Evolutionary conservation across 108 stramenopile genomes (phyloP).

Genomic region (Cyclotella choctawhatcheeana): DNA sequence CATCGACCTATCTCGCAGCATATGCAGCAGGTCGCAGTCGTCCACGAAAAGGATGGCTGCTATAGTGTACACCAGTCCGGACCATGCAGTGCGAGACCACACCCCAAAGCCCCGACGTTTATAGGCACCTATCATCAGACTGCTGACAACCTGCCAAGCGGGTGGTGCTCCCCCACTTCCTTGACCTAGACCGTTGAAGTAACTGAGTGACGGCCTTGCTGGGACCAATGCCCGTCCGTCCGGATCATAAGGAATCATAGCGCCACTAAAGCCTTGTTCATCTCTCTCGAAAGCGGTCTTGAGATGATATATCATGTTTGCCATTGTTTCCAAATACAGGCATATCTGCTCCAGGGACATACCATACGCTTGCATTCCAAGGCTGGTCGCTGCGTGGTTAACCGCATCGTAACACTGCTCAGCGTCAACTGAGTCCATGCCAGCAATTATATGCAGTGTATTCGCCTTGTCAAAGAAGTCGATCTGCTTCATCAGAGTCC

Average conservation of each 20-base stretch:
- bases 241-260: too few relatives aligned
- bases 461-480: not conserved
- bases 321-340: not conserved
- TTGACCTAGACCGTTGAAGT: not conserved
- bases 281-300: not conserved
- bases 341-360: not conserved
- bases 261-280: not conserved
- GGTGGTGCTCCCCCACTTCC: conserved; percentile 1
- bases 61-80: not conserved
- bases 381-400: not conserved
- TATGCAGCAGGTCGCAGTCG: conserved; percentile 6
- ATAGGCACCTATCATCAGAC: conserved; percentile 17
- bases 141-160: conserved; percentile 6
- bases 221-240: too few relatives aligned
- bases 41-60: conserved; percentile 11
- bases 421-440: not conserved
- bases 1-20: not conserved
- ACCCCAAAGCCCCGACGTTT: not conserved
- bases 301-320: not conserved
- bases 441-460: not conserved
- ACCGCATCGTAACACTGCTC: conserved; percentile 3
- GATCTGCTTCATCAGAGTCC: not conserved
- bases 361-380: not conserved
- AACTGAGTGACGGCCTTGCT: too few relatives aligned
- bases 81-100: not conserved